Evolutionary conservation across 2,329 filamentous ascomycete species (phyloP).

Genomic region (Geosmithia flava): DNA sequence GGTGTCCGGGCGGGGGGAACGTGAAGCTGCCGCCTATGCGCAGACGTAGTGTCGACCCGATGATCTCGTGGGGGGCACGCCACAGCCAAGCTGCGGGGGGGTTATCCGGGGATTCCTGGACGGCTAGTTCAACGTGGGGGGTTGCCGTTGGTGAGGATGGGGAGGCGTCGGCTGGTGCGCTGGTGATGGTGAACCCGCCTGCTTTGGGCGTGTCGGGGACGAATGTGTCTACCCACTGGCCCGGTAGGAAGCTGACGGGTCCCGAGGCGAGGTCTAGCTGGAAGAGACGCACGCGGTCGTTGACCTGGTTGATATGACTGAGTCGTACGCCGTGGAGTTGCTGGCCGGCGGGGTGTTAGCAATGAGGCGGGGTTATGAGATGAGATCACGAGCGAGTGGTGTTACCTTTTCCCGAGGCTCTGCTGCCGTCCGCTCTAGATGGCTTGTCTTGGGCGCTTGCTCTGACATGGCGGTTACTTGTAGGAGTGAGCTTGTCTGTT

Average conservation of each 20-base stretch:
- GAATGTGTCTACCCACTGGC: constrained; percentile 82
- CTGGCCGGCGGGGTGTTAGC: constrained; percentile 12
- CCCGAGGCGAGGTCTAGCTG: constrained; percentile 40
- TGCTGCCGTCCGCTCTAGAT: constrained; percentile 60
- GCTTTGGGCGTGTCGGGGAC: constrained; percentile 56
- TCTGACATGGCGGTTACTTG: not conserved
- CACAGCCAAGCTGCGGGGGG: constrained; percentile 69
- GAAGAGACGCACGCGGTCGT: constrained; percentile 55
- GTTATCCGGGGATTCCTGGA: constrained; percentile 60
- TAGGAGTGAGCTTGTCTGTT: not conserved
- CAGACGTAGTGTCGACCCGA: constrained; percentile 47
- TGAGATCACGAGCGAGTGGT: not conserved
- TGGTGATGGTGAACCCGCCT: constrained; percentile 84
- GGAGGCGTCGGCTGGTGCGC: constrained; percentile 46
- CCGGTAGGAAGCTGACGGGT: constrained; percentile 55
- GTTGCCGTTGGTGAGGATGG: constrained; percentile 13
- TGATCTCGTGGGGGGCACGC: constrained; percentile 40
- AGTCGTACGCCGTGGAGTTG: constrained; percentile 50
- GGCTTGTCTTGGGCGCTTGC: constrained; percentile 15
- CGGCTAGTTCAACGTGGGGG: constrained; percentile 62
- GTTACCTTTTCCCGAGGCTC: constrained; percentile 55
- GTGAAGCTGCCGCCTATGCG: constrained; percentile 72
- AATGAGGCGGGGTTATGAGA: not conserved
- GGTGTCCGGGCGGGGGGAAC: constrained; percentile 52
- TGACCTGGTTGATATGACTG: constrained; percentile 49